Evolutionary conservation across 306 rosid species (phyloP), one percentile per base, ranked within the genome.

Genomic region (Acmispon strigosus): DNA sequence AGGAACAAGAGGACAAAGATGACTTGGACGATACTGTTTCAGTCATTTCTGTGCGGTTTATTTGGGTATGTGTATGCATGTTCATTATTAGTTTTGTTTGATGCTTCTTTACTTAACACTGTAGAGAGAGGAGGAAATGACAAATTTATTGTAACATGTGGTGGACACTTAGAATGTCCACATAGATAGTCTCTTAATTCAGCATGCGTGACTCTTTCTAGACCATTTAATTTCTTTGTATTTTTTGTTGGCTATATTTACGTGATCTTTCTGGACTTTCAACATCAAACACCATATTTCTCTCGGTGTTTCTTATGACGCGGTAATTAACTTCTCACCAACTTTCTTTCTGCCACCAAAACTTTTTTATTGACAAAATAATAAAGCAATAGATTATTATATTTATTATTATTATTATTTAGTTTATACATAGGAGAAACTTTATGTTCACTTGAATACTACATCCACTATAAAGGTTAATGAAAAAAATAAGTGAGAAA

Each of bases 1-100:
- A 93, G 98, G 75, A 85, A 84, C 27, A 78, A 27, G 72, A 86
- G 96, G 68, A 84, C 93, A 32, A 86, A 86, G 59, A 58, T 85
- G 73, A 86, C 84, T 0, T 41, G 90, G 89, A 68, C 11, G 11
- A 22, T 88, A 45, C 75, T 93, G 29, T 78, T 87, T 62, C 92
- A 86, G 62, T 69, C 86, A 39, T 90, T 87, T 81, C 63, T 86
- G 1, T 82, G 89, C 76, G 98, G 94, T 1, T 71, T 93, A 32
- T 85, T 93, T 76, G 97, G 98, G 98, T 90, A 78, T 32, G 84
- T 29, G 19, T 32, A 32, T 48, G 3, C 5, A 4, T 42, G 4
- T 3, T 22, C 6, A 12, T n/a, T n/a, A n/a, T n/a, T n/a, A n/a
- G n/a, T n/a, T n/a, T n/a, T n/a, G n/a, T n/a, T n/a, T n/a, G n/a